Evolutionary conservation across 495 filamentous ascomycete genomes (phyloP).

Genomic region (Penicillium antarcticum): DNA sequence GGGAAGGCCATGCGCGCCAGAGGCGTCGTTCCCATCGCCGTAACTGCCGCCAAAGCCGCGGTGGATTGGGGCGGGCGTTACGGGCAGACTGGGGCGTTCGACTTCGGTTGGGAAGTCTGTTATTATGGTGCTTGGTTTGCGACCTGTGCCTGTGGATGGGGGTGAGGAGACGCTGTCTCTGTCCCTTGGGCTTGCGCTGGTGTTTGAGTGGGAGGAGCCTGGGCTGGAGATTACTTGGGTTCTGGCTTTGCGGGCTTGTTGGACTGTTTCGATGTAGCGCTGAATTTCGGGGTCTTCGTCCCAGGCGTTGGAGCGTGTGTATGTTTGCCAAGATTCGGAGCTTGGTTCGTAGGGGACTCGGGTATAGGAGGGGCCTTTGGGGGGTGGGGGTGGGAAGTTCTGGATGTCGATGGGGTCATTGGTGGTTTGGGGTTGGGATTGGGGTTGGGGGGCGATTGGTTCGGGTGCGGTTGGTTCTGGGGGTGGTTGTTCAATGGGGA

Average conservation of each 20-base stretch:
- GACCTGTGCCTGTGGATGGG: constrained; percentile 17
- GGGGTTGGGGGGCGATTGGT: background rate
- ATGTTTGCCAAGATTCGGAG: constrained; percentile 59
- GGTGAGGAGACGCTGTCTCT: background rate
- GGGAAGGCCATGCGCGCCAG: constrained; percentile 48
- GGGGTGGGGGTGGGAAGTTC: constrained; percentile 10
- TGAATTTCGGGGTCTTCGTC: constrained; percentile 82
- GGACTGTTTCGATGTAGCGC: constrained; percentile 68
- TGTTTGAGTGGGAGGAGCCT: constrained; percentile 11
- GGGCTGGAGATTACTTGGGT: constrained; percentile 50
- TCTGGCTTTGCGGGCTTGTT: constrained; percentile 58
- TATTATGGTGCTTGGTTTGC: constrained; percentile 56
- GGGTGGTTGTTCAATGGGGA: constrained; percentile 50
- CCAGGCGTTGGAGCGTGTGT: constrained; percentile 77
- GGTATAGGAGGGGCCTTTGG: constrained; percentile 2
- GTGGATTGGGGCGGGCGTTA: constrained; percentile 78
- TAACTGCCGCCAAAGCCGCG: constrained; percentile 48
- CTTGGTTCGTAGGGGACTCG: constrained; percentile 34
- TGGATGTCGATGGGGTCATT: background rate
- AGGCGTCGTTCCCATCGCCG: constrained; percentile 43
- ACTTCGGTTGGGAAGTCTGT: constrained; percentile 84
- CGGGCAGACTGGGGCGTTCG: constrained; percentile 85
- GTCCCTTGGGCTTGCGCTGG: background rate
- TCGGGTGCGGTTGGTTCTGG: constrained; percentile 7
- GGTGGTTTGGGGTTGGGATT: background rate